Conservation (phyloP, 495 filamentous ascomycete species). For the Darksidea phi region DNA sequence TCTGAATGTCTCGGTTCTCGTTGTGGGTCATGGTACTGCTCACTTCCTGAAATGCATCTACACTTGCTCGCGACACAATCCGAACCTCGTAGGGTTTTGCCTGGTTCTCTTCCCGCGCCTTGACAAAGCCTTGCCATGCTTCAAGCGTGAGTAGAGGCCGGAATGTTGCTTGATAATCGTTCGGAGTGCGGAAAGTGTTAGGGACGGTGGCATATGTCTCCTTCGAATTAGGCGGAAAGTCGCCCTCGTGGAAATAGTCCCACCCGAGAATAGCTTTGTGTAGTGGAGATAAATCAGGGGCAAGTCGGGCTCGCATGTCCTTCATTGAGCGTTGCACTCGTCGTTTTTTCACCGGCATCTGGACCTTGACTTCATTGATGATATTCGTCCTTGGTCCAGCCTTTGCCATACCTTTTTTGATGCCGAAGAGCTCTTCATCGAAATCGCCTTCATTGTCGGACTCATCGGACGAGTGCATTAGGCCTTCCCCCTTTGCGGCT, state of each 20-base stretch:
- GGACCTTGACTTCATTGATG: constrained; percentile 52
- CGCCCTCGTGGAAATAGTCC: constrained; percentile 87
- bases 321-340: constrained; percentile 74
- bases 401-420: constrained; percentile 44
- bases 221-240: constrained; percentile 70
- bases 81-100: constrained; percentile 80
- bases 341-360: constrained; percentile 75
- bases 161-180: constrained; percentile 84
- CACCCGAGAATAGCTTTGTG: constrained; percentile 85
- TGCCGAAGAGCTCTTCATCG: constrained; percentile 61
- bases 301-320: constrained; percentile 89
- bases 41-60: constrained; percentile 91
- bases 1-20: constrained; percentile 66
- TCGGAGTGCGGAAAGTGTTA: constrained; percentile 69
- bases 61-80: constrained; percentile 76
- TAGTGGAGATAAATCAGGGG: constrained; percentile 80
- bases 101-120: constrained; percentile 78
- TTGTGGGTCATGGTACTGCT: constrained; percentile 70
- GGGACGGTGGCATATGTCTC: constrained; percentile 72
- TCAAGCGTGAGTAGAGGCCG: constrained; percentile 87
- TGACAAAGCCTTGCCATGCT: constrained; percentile 92
- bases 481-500: constrained; percentile 65
- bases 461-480: constrained; percentile 76
- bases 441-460: constrained; percentile 69
- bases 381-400: constrained; percentile 40